A percentile compares a stretch with the other conserved stretches of the same genome.
Evolutionary conservation across 441 rosid genomes (phyloP).

Genomic region (Melastoma candidum): DNA sequence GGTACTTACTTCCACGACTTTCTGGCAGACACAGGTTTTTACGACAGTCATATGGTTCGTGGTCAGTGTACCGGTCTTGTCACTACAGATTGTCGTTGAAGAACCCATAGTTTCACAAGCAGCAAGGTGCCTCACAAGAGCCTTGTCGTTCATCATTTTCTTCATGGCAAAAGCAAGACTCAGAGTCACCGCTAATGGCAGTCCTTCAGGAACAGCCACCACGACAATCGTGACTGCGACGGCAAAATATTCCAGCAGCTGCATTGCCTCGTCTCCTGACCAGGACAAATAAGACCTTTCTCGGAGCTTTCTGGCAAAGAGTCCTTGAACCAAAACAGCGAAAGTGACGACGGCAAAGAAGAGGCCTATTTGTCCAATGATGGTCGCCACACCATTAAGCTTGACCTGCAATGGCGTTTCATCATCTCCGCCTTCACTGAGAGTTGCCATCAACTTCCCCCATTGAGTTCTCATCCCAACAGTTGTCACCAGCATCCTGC

Average conservation of each 20-base stretch:
- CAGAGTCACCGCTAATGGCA: constrained; percentile 48
- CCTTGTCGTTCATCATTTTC: constrained; percentile 8
- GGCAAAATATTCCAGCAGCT: constrained; percentile 30
- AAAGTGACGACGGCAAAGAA: constrained; percentile 62
- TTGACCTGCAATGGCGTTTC: constrained; percentile 54
- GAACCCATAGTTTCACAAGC: constrained; percentile 63
- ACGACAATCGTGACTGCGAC: constrained; percentile 7
- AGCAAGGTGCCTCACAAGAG: constrained; percentile 32
- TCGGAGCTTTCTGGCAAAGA: constrained; percentile 4
- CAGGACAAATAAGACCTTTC: constrained; percentile 27
- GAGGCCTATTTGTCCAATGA: constrained; percentile 45
- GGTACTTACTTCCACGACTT: constrained; percentile 40
- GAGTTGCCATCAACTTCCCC: constrained; percentile 6
- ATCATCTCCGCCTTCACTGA: constrained; percentile 43
- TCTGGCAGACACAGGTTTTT: constrained; percentile 39
- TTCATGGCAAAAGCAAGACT: constrained; percentile 22
- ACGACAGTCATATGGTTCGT: constrained; percentile 52
- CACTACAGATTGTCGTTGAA: constrained; percentile 40
- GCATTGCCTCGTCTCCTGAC: constrained; percentile 40
- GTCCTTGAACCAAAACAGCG: constrained; percentile 42
- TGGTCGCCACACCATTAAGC: constrained; percentile 50
- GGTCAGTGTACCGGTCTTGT: constrained; percentile 48
- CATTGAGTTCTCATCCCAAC: constrained; percentile 9
- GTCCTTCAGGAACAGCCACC: constrained; percentile 25
- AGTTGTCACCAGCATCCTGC: constrained; percentile 6